Evolutionary conservation across 2,329 filamentous ascomycete species (phyloP).

Genomic region (Exophiala phaeomuriformis): DNA sequence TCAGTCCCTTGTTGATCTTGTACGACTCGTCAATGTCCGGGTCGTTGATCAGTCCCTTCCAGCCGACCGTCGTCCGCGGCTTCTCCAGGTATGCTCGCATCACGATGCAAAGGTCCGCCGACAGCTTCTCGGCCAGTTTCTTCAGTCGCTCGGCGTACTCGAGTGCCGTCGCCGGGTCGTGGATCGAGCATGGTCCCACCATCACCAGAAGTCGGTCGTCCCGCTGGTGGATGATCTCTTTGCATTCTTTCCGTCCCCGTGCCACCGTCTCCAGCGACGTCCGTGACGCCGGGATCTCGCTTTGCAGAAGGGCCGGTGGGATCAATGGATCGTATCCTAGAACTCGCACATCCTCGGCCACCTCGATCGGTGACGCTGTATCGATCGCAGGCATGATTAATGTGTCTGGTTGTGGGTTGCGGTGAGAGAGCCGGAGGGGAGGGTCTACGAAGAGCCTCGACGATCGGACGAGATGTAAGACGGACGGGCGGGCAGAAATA

Average conservation of each 20-base stretch:
- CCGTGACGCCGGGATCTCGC: constrained; percentile 64
- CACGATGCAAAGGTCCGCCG: constrained; percentile 82
- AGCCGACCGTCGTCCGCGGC: constrained; percentile 92
- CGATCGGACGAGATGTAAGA: background rate
- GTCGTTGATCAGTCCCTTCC: constrained; percentile 98
- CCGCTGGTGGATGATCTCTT: constrained; percentile 54
- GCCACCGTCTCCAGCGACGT: constrained; percentile 48
- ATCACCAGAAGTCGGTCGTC: constrained; percentile 65
- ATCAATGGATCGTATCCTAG: constrained; percentile 90
- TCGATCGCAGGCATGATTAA: constrained; percentile 43
- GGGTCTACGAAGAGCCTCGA: background rate
- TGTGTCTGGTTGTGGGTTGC: constrained; percentile 47
- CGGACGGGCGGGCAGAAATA: background rate
- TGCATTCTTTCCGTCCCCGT: constrained; percentile 53
- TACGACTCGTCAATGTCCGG: constrained; percentile 97
- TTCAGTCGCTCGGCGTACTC: constrained; percentile 86
- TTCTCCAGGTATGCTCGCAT: constrained; percentile 99
- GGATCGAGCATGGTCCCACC: constrained; percentile 93
- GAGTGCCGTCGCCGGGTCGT: constrained; percentile 82
- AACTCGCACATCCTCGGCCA: constrained; percentile 44
- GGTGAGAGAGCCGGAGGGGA: constrained; percentile 29
- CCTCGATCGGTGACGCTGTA: constrained; percentile 14
- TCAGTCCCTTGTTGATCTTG: constrained; percentile 96
- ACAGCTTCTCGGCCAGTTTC: constrained; percentile 76
- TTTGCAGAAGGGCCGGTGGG: constrained; percentile 86